These are phyloP conservation scores for Sphaerulina musiva DNA, from an alignment of 2,329 filamentous ascomycete genomes.

Conservation along the genomic window DNA sequence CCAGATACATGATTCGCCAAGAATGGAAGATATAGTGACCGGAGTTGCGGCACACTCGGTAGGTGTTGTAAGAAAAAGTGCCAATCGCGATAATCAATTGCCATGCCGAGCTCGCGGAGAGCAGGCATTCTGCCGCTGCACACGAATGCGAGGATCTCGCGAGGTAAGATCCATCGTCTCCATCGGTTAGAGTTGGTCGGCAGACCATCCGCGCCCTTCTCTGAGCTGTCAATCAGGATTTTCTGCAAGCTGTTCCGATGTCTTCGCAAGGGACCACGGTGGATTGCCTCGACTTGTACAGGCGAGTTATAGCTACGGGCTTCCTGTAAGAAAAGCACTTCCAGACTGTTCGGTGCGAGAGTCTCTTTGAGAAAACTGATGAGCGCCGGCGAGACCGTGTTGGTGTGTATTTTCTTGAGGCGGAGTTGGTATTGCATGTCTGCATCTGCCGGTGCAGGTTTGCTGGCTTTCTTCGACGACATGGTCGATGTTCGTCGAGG, in stretches of 20 bases:
- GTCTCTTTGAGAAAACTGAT: slow-evolving; percentile 71
- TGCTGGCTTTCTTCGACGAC: slow-evolving; percentile 27
- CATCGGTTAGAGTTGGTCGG: slow-evolving; percentile 45
- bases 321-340: slow-evolving; percentile 72
- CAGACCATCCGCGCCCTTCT: slow-evolving; percentile 42
- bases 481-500: slow-evolving; percentile 27
- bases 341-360: slow-evolving; percentile 70
- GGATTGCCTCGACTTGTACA: slow-evolving; percentile 64
- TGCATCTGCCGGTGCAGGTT: slow-evolving; percentile 15
- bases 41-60: slow-evolving; percentile 62
- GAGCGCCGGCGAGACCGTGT: slow-evolving; percentile 61
- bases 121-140: slow-evolving; percentile 69
- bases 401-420: slow-evolving; percentile 68
- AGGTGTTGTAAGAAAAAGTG: slow-evolving; percentile 73
- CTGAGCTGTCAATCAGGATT: slow-evolving; percentile 65
- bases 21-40: slow-evolving; percentile 63
- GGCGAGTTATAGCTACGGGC: slow-evolving; percentile 47
- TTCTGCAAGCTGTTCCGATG: slow-evolving; percentile 66
- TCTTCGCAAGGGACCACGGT: slow-evolving; percentile 61
- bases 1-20: slow-evolving; percentile 57
- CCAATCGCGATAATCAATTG: slow-evolving; percentile 71
- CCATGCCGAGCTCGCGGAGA: slow-evolving; percentile 64
- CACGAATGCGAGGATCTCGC: slow-evolving; percentile 64
- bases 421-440: slow-evolving; percentile 53
- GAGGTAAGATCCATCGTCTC: slow-evolving; percentile 64